These are phyloP conservation scores for Madurella mycetomatis DNA, from an alignment of 2,329 filamentous ascomycete genomes.

Conservation along the genomic window DNA sequence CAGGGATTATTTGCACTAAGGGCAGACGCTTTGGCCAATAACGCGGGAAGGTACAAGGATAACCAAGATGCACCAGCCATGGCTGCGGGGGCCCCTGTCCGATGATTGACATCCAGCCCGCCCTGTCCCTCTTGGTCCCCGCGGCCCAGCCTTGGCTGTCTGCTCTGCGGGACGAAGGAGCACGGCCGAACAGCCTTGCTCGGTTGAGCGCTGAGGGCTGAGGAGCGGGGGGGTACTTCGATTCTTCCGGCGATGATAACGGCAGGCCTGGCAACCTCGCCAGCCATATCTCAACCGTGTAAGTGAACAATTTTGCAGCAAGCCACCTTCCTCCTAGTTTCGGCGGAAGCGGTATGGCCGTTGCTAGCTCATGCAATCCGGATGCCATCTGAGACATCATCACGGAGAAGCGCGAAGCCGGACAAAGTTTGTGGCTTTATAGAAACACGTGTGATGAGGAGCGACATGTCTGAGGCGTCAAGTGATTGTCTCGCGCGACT, in stretches of 20 bases:
- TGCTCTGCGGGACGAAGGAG: background rate
- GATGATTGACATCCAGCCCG: background rate
- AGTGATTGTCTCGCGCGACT: too few relatives aligned
- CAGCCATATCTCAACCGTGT: background rate
- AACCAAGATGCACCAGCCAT: background rate
- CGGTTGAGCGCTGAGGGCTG: too few relatives aligned
- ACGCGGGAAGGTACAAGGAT: conserved; percentile 20
- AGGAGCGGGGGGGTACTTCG: too few relatives aligned
- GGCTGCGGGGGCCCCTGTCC: conserved; percentile 13
- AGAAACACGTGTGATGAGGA: too few relatives aligned
- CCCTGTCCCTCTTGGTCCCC: background rate
- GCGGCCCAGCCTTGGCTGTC: background rate
- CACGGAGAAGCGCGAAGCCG: too few relatives aligned
- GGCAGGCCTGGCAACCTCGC: background rate
- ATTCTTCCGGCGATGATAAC: background rate
- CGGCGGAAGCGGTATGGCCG: too few relatives aligned
- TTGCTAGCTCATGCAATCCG: too few relatives aligned
- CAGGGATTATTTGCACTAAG: conserved; percentile 25
- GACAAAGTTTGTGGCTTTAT: too few relatives aligned
- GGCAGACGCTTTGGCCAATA: conserved; percentile 28
- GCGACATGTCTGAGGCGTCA: too few relatives aligned
- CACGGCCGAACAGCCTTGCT: background rate
- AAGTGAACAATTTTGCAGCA: too few relatives aligned
- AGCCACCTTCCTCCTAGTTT: too few relatives aligned
- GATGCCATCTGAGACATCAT: too few relatives aligned